Evolutionary conservation across 2,329 filamentous ascomycete genomes (phyloP).

Genomic region (Hypoxylon sp.): DNA sequence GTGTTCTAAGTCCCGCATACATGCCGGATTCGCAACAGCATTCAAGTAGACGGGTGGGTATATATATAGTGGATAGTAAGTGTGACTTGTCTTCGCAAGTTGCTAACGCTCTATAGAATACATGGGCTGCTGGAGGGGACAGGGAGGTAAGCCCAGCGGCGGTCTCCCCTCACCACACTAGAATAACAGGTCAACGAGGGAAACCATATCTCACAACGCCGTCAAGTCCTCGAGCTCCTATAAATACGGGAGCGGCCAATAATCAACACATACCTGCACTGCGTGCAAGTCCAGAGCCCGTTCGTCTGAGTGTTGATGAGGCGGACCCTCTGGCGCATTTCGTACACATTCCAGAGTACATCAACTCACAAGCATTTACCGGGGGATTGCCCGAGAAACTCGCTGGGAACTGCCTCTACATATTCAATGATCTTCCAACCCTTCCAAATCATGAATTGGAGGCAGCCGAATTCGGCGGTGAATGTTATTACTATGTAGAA

Average conservation of each 20-base stretch:
- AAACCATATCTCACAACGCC: background rate
- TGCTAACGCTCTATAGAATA: background rate
- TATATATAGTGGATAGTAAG: background rate
- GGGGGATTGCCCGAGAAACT: background rate
- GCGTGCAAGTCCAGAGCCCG: background rate
- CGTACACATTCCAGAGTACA: constrained; percentile 4
- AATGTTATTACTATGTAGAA: too few relatives aligned
- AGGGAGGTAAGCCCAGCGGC: constrained; percentile 1
- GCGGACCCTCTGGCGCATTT: constrained; percentile 10
- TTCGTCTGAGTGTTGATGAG: background rate
- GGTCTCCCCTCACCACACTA: too few relatives aligned
- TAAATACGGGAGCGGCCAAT: background rate
- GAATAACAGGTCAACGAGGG: background rate
- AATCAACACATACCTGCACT: background rate
- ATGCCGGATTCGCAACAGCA: background rate
- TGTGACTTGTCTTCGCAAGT: background rate
- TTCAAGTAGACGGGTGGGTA: constrained; percentile 7
- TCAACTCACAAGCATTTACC: constrained; percentile 4
- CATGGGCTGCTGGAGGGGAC: background rate
- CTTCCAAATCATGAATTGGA: background rate
- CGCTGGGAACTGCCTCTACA: constrained; percentile 8
- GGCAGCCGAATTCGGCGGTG: background rate
- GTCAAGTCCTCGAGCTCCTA: background rate
- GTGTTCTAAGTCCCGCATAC: background rate
- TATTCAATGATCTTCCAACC: background rate